Percentiles rank a stretch among this genome's conserved stretches.
These are phyloP conservation scores for Chimonanthus salicifolius DNA, from an alignment of 164 flowering plant species.

Conservation along the genomic window DNA sequence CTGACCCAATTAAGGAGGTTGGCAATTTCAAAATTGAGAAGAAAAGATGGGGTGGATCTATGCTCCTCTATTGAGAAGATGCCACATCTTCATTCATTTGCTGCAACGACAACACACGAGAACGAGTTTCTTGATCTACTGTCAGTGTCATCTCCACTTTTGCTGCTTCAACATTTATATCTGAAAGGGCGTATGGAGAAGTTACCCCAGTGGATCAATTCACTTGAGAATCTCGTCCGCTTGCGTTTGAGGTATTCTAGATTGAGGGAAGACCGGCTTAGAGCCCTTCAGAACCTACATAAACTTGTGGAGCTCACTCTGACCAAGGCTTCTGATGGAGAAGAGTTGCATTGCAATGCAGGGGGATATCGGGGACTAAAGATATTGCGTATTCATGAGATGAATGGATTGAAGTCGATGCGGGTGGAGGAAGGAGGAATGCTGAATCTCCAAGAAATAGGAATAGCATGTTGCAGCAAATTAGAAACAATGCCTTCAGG, in stretches of 20 bases:
- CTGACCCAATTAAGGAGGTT: conserved; percentile 3
- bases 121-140: neutral
- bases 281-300: neutral
- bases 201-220: neutral
- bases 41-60: neutral
- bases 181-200: neutral
- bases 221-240: neutral
- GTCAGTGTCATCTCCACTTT: neutral
- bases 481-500: neutral
- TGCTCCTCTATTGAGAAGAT: neutral
- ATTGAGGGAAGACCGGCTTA: neutral
- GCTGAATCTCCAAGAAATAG: neutral
- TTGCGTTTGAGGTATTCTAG: neutral
- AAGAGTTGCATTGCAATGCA: neutral
- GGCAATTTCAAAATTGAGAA: neutral
- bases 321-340: neutral
- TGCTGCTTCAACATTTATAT: neutral
- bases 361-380: neutral
- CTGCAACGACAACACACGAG: neutral
- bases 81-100: neutral
- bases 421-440: neutral
- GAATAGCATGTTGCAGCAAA: neutral
- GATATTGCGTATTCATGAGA: neutral
- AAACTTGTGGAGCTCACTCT: neutral
- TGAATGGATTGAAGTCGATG: neutral